Evolutionary conservation across 2,329 filamentous ascomycete species (phyloP).

Genomic region (Pestalotiopsis sp.): DNA sequence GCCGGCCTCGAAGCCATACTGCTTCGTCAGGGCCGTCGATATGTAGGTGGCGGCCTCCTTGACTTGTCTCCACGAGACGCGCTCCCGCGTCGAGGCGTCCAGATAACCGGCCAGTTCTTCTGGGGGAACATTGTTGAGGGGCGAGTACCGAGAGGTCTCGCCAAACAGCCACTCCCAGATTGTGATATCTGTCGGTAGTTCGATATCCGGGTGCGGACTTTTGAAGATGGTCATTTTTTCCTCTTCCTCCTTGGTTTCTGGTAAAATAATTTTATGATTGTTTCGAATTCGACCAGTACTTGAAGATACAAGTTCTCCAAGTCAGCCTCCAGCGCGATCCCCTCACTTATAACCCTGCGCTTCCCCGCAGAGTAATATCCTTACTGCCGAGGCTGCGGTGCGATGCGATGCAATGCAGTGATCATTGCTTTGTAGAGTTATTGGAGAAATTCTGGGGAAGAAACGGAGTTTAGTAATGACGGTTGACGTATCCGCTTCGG

Average conservation of each 20-base stretch:
- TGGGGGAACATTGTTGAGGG: slow-evolving; percentile 23
- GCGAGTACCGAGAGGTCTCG: slow-evolving; percentile 20
- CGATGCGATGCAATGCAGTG: background rate
- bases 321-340: background rate
- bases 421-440: no score
- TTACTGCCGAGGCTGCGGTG: slow-evolving; percentile 5
- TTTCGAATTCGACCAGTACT: background rate
- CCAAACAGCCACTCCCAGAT: slow-evolving; percentile 29
- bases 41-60: slow-evolving; percentile 59
- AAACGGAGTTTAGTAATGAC: background rate
- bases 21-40: slow-evolving; percentile 60
- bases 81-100: slow-evolving; percentile 61
- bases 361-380: background rate
- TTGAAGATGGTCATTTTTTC: background rate
- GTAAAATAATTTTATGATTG: background rate
- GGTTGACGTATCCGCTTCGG: no score
- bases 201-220: slow-evolving; percentile 1
- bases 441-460: background rate
- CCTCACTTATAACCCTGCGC: slow-evolving; percentile 6
- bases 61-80: slow-evolving; percentile 59
- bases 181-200: slow-evolving; percentile 18
- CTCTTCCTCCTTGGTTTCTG: background rate
- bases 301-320: background rate
- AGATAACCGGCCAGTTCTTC: slow-evolving; percentile 24
- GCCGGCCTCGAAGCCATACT: slow-evolving; percentile 54